Base-by-base conservation (phyloP, 345 rosid species). In the Salix caprea region DNA sequence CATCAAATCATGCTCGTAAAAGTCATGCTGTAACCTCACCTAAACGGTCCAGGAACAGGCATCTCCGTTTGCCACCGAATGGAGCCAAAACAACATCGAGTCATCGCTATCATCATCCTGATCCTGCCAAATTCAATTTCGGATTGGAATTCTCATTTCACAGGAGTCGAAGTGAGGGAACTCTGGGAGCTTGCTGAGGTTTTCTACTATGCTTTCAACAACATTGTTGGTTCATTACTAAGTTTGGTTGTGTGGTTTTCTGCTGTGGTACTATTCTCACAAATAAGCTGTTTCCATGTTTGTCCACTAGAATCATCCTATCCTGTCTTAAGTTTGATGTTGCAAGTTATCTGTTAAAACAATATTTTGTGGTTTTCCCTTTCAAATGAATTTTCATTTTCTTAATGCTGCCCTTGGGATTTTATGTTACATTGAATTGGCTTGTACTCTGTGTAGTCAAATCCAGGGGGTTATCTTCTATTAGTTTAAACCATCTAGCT, bases 141-240 rank as follows among this genome's bases (percentile, higher is more conserved):
- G 87, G 75, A 79, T 74, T 87, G 5, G 92, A 87, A 78, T 82
- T 84, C 56, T 82, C 93, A 7, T 88, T 96, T 76, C 81, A 89
- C 64, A 88, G 90, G 82, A 92, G 88, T 52, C 90, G 81, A 77
- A 96, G 97, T 72, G 99, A 91, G 81, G 99, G 94, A 9, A 74
- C 72, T 34, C 26, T 82, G 56, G 77, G 66, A 40, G 74, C 74
- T 15, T 14, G 60, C 23, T 81, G 65, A 46, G 19, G 14, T 21
- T 40, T 40, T 73, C 58, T 67, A 46, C 18, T 10, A 62, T 15
- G 61, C 42, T 68, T 54, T 39, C 28, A 34, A 15, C 6, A 54
- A 18, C 54, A 24, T 19, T 18, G 2, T 19, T n/a, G 34, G 16
- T 16, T 6, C 18, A 26, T 62, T 24, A 62, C 66, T 26, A 26